Percentiles rank a stretch among this genome's conserved stretches.
phyloP scores from a whole-genome alignment of 345 rosid genomes.

The Rhizophora apiculata region DNA sequence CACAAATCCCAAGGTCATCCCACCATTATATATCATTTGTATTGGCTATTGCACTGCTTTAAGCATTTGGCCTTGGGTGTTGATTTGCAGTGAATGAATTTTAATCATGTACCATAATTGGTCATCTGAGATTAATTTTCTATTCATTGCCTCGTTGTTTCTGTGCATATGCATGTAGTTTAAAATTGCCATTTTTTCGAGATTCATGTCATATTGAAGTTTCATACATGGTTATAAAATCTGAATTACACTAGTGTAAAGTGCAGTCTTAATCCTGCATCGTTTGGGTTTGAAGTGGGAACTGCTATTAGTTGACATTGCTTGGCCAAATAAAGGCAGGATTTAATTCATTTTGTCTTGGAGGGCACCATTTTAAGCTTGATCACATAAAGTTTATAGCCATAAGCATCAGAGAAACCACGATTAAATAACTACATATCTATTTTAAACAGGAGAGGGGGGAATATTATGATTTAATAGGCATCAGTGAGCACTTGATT shows the following conservation, averaged over 20 bases:
- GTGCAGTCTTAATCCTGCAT: too few relatives aligned
- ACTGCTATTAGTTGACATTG: too few relatives aligned
- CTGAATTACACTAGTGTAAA: too few relatives aligned
- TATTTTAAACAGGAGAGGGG: too few relatives aligned
- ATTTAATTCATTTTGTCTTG: too few relatives aligned
- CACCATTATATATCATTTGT: neutral
- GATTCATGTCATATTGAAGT: neutral
- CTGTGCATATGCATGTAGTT: neutral
- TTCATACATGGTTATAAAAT: neutral
- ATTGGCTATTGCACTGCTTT: neutral
- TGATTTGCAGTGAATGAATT: neutral
- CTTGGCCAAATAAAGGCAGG: too few relatives aligned
- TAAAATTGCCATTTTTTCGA: neutral
- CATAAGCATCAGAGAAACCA: too few relatives aligned
- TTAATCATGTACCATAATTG: neutral
- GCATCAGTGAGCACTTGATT: neutral
- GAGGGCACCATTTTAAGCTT: too few relatives aligned
- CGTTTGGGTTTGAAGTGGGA: too few relatives aligned
- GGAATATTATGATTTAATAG: neutral
- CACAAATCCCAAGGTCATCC: conserved; percentile 86
- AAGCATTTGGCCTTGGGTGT: neutral
- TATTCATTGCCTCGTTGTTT: neutral
- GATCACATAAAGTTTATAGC: too few relatives aligned
- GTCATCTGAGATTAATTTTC: neutral
- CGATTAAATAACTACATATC: too few relatives aligned